A percentile compares a stretch with the other conserved stretches of the same genome.
Evolutionary conservation across 805 yeast species (phyloP).

Genomic region (Metschnikowia lochheadii): DNA sequence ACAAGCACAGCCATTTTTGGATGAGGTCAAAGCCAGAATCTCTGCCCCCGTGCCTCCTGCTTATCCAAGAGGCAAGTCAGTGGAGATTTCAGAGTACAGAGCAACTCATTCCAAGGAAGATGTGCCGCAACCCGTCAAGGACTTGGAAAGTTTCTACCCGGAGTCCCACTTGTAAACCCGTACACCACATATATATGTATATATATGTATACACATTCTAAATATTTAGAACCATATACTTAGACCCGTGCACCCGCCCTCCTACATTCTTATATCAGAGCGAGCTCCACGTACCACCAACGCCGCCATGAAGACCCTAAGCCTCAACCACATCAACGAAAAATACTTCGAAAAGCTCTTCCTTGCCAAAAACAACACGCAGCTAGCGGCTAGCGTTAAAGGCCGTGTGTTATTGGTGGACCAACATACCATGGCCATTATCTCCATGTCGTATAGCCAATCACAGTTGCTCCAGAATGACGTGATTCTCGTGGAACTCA

Average conservation of each 20-base stretch:
- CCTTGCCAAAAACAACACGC: conserved; percentile 16
- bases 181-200: neutral
- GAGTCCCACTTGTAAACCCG: conserved; percentile 16
- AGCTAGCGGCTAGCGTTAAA: conserved; percentile 23
- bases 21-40: conserved; percentile 17
- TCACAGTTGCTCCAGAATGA: conserved; percentile 77
- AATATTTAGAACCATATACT: neutral
- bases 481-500: conserved; percentile 70
- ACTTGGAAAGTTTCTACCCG: conserved; percentile 24
- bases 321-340: conserved; percentile 17
- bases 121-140: conserved; percentile 52
- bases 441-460: conserved; percentile 89
- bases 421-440: conserved; percentile 69
- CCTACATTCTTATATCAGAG: neutral
- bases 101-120: conserved; percentile 49
- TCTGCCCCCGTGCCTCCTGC: conserved; percentile 30
- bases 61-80: conserved; percentile 48
- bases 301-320: conserved; percentile 9
- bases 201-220: no score
- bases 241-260: neutral
- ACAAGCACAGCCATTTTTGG: conserved; percentile 9
- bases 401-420: conserved; percentile 80
- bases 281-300: neutral
- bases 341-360: conserved; percentile 19
- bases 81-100: conserved; percentile 52